Conservation (phyloP, 805 yeast genomes). For the Hanseniaspora opuntiae region DNA sequence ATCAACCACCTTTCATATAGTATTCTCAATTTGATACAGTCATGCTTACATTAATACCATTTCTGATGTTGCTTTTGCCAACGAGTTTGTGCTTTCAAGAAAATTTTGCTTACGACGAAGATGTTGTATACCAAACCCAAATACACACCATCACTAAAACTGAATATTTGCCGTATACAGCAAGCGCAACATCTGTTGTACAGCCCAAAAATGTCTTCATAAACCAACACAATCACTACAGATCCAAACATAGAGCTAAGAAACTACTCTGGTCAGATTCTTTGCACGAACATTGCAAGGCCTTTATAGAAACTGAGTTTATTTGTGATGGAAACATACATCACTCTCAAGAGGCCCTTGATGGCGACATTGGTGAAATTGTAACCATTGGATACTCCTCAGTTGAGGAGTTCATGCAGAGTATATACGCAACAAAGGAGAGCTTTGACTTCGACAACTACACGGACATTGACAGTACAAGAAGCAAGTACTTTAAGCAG, state of each 20-base stretch:
- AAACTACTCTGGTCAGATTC: slow-evolving; percentile 42
- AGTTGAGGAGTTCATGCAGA: slow-evolving; percentile 6
- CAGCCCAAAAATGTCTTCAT: not conserved
- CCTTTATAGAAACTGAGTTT: slow-evolving; percentile 33
- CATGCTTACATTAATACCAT: not conserved
- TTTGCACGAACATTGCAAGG: slow-evolving; percentile 42
- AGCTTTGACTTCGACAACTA: slow-evolving; percentile 19
- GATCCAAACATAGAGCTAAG: slow-evolving; percentile 33
- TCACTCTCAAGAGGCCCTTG: slow-evolving; percentile 34
- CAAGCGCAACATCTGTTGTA: not conserved
- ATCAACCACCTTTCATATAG: too few relatives aligned
- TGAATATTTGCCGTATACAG: not conserved
- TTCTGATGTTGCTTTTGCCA: not conserved
- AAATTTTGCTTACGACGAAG: not conserved
- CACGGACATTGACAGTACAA: slow-evolving; percentile 40
- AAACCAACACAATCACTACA: not conserved
- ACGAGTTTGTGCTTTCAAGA: not conserved
- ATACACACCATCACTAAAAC: slow-evolving; percentile 1
- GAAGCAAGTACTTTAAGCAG: slow-evolving; percentile 70
- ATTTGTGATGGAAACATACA: slow-evolving; percentile 42
- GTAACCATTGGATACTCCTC: slow-evolving; percentile 55
- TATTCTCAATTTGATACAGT: not conserved
- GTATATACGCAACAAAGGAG: not conserved
- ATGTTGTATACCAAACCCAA: not conserved
- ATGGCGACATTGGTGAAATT: slow-evolving; percentile 63